Conservation (phyloP, 768 basidiomycete species). For the Tricholoma hemisulphureum region DNA sequence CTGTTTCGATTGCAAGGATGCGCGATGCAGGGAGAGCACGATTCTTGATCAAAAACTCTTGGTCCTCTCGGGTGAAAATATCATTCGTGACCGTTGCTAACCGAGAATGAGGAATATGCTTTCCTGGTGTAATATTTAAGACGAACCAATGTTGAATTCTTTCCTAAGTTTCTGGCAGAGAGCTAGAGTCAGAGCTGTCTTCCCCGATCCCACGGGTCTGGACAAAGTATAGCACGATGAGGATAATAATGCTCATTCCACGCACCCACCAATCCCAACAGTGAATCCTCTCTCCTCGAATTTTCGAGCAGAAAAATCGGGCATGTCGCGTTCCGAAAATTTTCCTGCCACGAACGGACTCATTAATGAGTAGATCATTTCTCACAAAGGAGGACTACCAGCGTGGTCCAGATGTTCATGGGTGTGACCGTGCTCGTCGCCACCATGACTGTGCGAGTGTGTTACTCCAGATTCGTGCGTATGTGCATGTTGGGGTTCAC, state of each 20-base stretch:
- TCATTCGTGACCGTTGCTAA: slow-evolving; percentile 97
- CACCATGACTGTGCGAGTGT: slow-evolving; percentile 81
- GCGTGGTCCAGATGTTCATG: slow-evolving; percentile 91
- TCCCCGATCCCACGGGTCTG: slow-evolving; percentile 97
- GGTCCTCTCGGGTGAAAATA: slow-evolving; percentile 97
- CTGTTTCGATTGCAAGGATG: slow-evolving; percentile 96
- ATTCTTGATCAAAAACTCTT: slow-evolving; percentile 94
- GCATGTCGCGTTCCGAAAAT: slow-evolving; percentile 88
- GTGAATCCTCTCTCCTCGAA: slow-evolving; percentile 95
- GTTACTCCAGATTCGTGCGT: slow-evolving; percentile 50
- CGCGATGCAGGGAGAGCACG: slow-evolving; percentile 80
- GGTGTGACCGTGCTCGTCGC: slow-evolving; percentile 83
- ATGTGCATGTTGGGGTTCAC: slow-evolving; percentile 39
- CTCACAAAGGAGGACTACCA: slow-evolving; percentile 42
- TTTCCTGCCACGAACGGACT: slow-evolving; percentile 57
- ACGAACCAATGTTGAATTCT: slow-evolving; percentile 87
- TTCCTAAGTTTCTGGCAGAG: slow-evolving; percentile 79
- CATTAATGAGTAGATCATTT: background rate
- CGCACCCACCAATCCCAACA: slow-evolving; percentile 95
- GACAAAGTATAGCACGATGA: slow-evolving; percentile 5
- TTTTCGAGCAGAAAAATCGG: slow-evolving; percentile 79
- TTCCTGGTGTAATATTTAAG: slow-evolving; percentile 2
- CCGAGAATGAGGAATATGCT: slow-evolving; percentile 1
- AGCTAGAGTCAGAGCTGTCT: slow-evolving; percentile 91
- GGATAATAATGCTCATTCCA: background rate